Evolutionary conservation across 2,329 filamentous ascomycete genomes (phyloP), one percentile per base, ranked within the genome.

Genomic region (Didymella pomorum): DNA sequence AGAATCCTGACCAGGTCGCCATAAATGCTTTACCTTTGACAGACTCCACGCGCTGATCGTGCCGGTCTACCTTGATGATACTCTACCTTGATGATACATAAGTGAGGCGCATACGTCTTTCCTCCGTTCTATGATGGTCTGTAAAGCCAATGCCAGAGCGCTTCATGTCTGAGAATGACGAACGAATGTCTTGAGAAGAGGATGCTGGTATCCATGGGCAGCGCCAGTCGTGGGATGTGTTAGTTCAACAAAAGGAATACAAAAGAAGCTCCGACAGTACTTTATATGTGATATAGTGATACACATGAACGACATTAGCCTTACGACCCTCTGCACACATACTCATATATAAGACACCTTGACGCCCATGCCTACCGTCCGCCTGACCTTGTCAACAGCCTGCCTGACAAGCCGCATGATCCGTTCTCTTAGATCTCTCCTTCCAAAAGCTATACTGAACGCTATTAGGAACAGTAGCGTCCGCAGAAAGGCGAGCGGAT

Each of bases 341-440:
- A 25, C 23, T 39, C 35, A 98, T 60, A 99, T 96, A 79, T 98
- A 98, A 75, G 91, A 96, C 71, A 98, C 93, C 81, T 97, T 98
- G 63, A 96, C 91, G 2, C 94, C 95, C 94, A 98, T 98, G 1
- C 93, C 93, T 4, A 94, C 89, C 0, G 95, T 98, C 44, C 87
- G 84, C 74, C 86, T 87, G 39, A 97, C 80, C 79, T 96, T 97
- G 53, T 86, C 85, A 92, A 92, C 96, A 10, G 87, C 87, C 26
- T 84, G 81, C 37, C 84, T 85, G 42, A 96, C 72, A 35, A 93
- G 81, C 54, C 88, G 84, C 73, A 87, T 84, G 33, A 97, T 77
- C 64, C 90, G 85, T 65, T 96, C 88, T 39, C 93, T 86, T 14
- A 96, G 81, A 71, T 90, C 89, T 69, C 86, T 84, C 68, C 91